Base-by-base conservation (phyloP, 495 filamentous ascomycete genomes). In the Daldinia decipiens region DNA sequence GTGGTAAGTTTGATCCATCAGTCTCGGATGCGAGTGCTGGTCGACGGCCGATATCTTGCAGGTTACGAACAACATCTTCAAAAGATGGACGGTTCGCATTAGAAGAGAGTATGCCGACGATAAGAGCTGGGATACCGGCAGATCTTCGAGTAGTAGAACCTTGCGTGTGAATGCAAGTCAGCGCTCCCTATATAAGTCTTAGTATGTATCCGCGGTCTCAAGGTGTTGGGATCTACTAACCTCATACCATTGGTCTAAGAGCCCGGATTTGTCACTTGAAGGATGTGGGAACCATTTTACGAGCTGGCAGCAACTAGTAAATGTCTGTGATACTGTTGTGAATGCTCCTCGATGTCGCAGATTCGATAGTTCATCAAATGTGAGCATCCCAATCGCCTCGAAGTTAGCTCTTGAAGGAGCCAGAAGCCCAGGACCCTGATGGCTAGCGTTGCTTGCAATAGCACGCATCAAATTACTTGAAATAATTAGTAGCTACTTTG, bases 311-410 rank as follows among this genome's bases (percentile, higher is more conserved):
- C 93, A 95, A 17, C 84, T 85, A 1, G 89, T 84, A 73, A 97
- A 98, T 0, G 93, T 96, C 59, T 92, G 90, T 5, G 95, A 91
- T 3, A 98, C 95, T 5, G 93, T 93, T 0, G 94, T 94, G 75
- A 98, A 98, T 17, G 95, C 95, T 56, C 95, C 95, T 64, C 95
- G 86, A 77, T 99, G 95, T 12, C 95, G 88, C 53, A 98, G 85
- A 45, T 88, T 90, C 0, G 92, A 88, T 2, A 99, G 83, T 76
- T 98, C 93, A 24, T 85, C 86, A 72, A 98, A 95, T 47, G 90
- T 88, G 0, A 94, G 79, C 19, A 85, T 79, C 19, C 93, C 93
- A 17, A 93, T 87, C 0, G 78, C 60, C 32, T 80, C 75, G 61
- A 91, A 87, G n/a, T 85, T 74, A 13, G 78, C 72, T 5, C 65